Evolutionary conservation across 2,329 filamentous ascomycete species (phyloP).

Genomic region (Ophiostoma tasmaniense): DNA sequence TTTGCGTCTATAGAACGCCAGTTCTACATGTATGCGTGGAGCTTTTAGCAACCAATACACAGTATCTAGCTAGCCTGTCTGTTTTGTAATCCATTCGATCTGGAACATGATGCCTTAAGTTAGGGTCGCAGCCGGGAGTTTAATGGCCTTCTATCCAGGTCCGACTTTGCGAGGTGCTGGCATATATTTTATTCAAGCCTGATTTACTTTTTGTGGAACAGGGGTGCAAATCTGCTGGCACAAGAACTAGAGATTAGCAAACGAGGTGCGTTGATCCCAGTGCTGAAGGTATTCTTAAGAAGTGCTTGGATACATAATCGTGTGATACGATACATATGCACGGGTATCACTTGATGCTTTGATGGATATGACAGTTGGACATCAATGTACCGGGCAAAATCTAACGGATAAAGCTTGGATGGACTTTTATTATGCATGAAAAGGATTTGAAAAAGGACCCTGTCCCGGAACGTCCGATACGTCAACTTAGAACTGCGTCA

Average conservation of each 20-base stretch:
- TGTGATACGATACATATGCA: neutral
- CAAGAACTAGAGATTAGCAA: neutral
- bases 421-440: neutral
- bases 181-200: neutral
- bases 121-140: neutral
- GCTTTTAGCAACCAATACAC: neutral
- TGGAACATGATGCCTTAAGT: neutral
- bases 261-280: neutral
- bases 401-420: neutral
- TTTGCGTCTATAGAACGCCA: neutral
- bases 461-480: neutral
- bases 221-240: neutral
- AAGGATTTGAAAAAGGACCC: neutral
- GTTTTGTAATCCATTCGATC: neutral
- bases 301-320: neutral
- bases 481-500: neutral
- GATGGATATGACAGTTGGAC: neutral
- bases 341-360: neutral
- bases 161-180: neutral
- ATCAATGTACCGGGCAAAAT: neutral
- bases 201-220: neutral
- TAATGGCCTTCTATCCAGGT: neutral
- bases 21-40: neutral
- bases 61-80: neutral
- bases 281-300: neutral